Evolutionary conservation across 2,329 filamentous ascomycete genomes (phyloP), one percentile per base, ranked within the genome.

Genomic region (Fusarium veterinarium): DNA sequence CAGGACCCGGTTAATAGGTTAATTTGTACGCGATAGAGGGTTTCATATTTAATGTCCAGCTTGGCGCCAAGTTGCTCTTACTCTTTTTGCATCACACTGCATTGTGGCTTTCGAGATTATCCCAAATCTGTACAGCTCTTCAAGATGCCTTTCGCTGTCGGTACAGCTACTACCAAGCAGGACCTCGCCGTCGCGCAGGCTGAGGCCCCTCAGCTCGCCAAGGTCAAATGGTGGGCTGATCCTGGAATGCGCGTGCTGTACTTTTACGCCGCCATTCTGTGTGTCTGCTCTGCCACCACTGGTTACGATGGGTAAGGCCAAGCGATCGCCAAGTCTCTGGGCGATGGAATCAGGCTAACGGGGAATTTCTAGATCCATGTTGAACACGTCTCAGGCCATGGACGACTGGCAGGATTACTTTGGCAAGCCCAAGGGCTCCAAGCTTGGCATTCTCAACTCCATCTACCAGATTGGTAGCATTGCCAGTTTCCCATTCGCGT

Each of bases 251-350:
- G 88, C 59, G 86, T 84, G 76, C 84, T 67, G 40, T 67, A 67
- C 53, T 69, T 90, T 13, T 90, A 90, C 77, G 83, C 83, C 60
- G 84, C 85, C 77, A 84, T 83, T 67, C 81, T 84, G 12, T 84
- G 90, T 64, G 83, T 91, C 88, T 89, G 79, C 20, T 90, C 89
- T 38, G 89, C 89, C 46, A 90, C 88, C 25, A 90, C 88, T 7
- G 88, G 89, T 58, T 91, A 90, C 76, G 89, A 91, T 80, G 88
- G 88, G 66, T 69, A 69, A 51, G 28, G 28, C 48, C 30, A 51
- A 70, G 65, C 11, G 20, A 40, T 63, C 11, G 31, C 17, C 25
- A n/a, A 9, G 17, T 3, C 3, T 31, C 16, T 28, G 13, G 23
- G 31, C n/a, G 23, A 14, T 31, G 12, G 2, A 6, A 16, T 1